These are phyloP conservation scores for Chaetomiaceae sp. DNA, from an alignment of 2,329 filamentous ascomycete species.

Conservation along the genomic window DNA sequence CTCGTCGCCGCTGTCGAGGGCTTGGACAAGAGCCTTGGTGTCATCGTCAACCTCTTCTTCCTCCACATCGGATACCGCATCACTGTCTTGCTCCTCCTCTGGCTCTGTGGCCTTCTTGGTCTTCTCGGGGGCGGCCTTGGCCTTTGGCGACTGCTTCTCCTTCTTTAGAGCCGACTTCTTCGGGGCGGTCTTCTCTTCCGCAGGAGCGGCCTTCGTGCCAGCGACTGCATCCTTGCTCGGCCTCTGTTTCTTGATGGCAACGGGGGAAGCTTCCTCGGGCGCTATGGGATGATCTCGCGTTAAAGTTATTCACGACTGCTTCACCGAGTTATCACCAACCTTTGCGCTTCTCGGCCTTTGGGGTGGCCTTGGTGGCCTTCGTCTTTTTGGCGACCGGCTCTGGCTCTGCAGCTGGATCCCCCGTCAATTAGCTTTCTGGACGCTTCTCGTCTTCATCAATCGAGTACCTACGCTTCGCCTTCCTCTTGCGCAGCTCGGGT, in stretches of 20 bases:
- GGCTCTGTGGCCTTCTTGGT: conserved; percentile 21
- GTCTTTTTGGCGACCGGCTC: conserved; percentile 23
- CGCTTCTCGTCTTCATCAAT: neutral
- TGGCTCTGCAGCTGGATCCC: conserved; percentile 16
- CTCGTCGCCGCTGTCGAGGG: conserved; percentile 27
- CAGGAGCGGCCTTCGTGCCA: conserved; percentile 17
- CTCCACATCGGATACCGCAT: conserved; percentile 14
- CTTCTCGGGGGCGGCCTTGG: conserved; percentile 16
- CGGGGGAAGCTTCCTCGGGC: conserved; percentile 28
- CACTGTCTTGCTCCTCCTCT: conserved; percentile 14
- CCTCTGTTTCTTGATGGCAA: conserved; percentile 31
- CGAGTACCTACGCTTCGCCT: conserved; percentile 26
- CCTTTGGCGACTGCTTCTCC: conserved; percentile 21
- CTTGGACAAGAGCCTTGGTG: conserved; percentile 26
- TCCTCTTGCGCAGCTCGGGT: conserved; percentile 27
- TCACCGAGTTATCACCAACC: conserved; percentile 17
- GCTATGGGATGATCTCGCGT: conserved; percentile 10
- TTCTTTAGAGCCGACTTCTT: conserved; percentile 24
- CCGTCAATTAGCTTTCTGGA: conserved; percentile 14
- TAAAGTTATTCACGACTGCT: neutral
- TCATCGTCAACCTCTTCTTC: conserved; percentile 27
- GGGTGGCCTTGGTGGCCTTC: conserved; percentile 20
- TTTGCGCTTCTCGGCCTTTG: conserved; percentile 29
- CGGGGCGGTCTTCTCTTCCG: conserved; percentile 10
- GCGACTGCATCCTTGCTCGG: conserved; percentile 22